Evolutionary conservation across 768 basidiomycete genomes (phyloP).

Genomic region (Russula virescens): DNA sequence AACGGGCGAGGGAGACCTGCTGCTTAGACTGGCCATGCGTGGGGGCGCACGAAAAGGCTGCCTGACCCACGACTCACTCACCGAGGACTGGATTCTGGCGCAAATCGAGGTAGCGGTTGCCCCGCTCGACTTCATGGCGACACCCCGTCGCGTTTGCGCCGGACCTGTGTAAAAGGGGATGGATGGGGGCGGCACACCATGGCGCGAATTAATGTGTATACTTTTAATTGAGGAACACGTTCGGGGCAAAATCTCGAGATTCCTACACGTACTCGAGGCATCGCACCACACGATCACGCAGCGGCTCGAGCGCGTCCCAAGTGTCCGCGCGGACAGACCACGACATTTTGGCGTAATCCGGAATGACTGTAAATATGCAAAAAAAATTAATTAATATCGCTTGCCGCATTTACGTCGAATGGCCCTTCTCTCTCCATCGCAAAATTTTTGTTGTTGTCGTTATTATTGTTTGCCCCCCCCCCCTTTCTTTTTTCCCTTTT

Average conservation of each 20-base stretch:
- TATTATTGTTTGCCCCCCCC: no score
- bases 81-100: constrained; percentile 24
- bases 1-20: no score
- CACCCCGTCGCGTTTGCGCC: constrained; percentile 22
- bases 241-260: no score
- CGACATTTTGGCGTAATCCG: constrained; percentile 71
- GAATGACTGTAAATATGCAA: constrained; percentile 52
- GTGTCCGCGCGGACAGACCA: constrained; percentile 71
- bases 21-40: no score
- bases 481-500: background rate
- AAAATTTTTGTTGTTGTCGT: no score
- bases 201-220: no score
- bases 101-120: constrained; percentile 17
- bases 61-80: constrained; percentile 11
- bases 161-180: background rate
- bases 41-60: no score
- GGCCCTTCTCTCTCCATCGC: no score
- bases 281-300: constrained; percentile 54
- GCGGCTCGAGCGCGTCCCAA: constrained; percentile 44
- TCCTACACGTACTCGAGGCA: constrained; percentile 59
- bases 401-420: background rate
- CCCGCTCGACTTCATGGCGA: constrained; percentile 8
- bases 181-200: no score
- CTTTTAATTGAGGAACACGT: no score
- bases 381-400: background rate